Conservation (phyloP, 164 flowering plant genomes). For the Chimonanthus salicifolius region DNA sequence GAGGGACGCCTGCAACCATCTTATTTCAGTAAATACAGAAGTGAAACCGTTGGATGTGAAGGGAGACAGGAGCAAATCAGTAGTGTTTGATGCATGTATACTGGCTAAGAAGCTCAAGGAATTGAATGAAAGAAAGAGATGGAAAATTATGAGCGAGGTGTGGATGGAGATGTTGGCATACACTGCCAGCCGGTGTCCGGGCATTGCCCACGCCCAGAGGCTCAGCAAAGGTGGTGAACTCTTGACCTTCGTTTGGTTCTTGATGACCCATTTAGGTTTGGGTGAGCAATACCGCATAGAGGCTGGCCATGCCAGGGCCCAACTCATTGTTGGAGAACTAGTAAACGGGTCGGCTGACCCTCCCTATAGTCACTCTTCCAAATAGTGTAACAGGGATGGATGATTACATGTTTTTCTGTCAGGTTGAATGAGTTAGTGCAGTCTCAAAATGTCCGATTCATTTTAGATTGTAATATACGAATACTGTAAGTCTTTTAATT, state of each 20-base stretch:
- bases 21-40: conserved; percentile 1
- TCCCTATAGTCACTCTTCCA: too few species aligned
- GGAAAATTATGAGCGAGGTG: conserved; percentile 11
- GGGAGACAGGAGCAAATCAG: conserved; percentile 22
- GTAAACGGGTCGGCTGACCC: background rate
- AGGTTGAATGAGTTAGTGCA: too few species aligned
- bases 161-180: conserved; percentile 14
- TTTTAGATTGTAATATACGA: too few species aligned
- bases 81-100: conserved; percentile 15
- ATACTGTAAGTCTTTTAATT: too few species aligned
- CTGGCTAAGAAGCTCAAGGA: conserved; percentile 9
- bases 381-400: background rate
- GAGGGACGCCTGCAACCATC: background rate
- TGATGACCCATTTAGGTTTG: conserved; percentile 12
- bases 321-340: conserved; percentile 10
- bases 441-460: too few species aligned
- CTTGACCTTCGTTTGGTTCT: conserved; percentile 13
- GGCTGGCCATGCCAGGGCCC: conserved; percentile 4
- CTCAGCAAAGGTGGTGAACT: conserved; percentile 14
- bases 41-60: conserved; percentile 3
- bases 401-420: too few species aligned
- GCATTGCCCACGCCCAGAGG: conserved; percentile 10
- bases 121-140: background rate
- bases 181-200: conserved; percentile 6
- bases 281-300: conserved; percentile 6